phyloP scores from a whole-genome alignment of 1,139 yeast species.

The Saccharomyces hybrid region DNA sequence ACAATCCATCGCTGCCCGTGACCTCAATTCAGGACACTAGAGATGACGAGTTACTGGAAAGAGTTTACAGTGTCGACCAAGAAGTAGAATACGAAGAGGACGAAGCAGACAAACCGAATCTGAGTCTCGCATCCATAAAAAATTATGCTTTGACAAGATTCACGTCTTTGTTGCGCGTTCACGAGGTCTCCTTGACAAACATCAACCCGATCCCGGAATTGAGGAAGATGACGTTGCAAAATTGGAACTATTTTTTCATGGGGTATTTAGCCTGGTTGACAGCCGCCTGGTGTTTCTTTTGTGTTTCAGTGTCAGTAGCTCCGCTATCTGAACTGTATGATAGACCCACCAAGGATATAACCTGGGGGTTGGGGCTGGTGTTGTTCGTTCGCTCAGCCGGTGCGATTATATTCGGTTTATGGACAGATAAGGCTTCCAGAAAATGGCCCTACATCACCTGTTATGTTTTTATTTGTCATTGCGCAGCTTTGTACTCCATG shows the following conservation, averaged over 20 bases:
- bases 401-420: slow-evolving; percentile 48
- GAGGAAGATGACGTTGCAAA: slow-evolving; percentile 28
- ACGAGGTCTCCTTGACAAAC: slow-evolving; percentile 9
- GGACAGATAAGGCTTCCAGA: slow-evolving; percentile 47
- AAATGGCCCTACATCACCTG: slow-evolving; percentile 46
- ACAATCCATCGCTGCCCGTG: slow-evolving; percentile 10
- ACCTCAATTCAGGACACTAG: slow-evolving; percentile 5
- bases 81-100: slow-evolving; percentile 9
- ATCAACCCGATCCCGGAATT: slow-evolving; percentile 35
- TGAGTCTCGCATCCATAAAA: slow-evolving; percentile 11
- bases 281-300: slow-evolving; percentile 49
- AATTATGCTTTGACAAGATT: not conserved
- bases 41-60: slow-evolving; percentile 9
- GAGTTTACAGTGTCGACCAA: slow-evolving; percentile 5
- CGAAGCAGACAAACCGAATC: slow-evolving; percentile 26
- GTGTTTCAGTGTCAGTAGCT: slow-evolving; percentile 41
- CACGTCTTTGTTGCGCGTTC: not conserved
- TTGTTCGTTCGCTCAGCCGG: slow-evolving; percentile 55
- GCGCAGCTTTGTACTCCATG: slow-evolving; percentile 52
- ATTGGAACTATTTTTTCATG: slow-evolving; percentile 40
- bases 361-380: slow-evolving; percentile 55
- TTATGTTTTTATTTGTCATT: slow-evolving; percentile 37
- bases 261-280: slow-evolving; percentile 47
- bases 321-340: slow-evolving; percentile 39
- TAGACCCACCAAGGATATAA: slow-evolving; percentile 38